These are phyloP conservation scores for peach (Prunus persica) DNA, from an alignment of 306 rosid genomes.

Conservation along the genomic window DNA sequence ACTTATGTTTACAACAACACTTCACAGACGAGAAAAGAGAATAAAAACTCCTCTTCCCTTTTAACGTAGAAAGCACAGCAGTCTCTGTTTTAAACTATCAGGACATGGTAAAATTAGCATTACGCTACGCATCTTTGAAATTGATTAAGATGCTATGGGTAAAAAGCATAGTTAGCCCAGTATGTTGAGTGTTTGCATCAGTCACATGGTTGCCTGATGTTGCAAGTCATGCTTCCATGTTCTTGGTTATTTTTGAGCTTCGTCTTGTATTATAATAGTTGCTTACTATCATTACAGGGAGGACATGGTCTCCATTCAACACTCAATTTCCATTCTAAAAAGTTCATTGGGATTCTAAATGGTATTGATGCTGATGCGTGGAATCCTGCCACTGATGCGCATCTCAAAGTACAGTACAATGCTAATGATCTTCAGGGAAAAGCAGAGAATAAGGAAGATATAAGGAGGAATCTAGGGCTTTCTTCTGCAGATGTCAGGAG, in stretches of 20 bases:
- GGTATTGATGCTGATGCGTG: constrained; percentile 92
- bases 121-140: background rate
- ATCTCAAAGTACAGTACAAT: constrained; percentile 73
- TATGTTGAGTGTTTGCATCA: background rate
- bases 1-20: background rate
- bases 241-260: background rate
- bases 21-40: background rate
- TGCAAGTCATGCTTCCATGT: background rate
- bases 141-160: background rate
- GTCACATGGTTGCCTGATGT: background rate
- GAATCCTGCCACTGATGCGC: constrained; percentile 80
- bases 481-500: constrained; percentile 58
- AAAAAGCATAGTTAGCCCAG: background rate
- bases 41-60: background rate
- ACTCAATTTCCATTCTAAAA: constrained; percentile 69
- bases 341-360: constrained; percentile 85
- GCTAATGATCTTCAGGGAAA: constrained; percentile 85
- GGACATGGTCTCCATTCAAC: constrained; percentile 90
- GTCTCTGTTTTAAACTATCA: background rate
- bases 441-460: constrained; percentile 76
- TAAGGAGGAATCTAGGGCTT: constrained; percentile 69
- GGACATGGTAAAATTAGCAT: background rate
- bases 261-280: constrained; percentile 11
- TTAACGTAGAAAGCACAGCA: background rate
- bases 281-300: constrained; percentile 53